These are phyloP conservation scores for Calocybe gambosa DNA, from an alignment of 1,284 basidiomycete species.

Conservation along the genomic window DNA sequence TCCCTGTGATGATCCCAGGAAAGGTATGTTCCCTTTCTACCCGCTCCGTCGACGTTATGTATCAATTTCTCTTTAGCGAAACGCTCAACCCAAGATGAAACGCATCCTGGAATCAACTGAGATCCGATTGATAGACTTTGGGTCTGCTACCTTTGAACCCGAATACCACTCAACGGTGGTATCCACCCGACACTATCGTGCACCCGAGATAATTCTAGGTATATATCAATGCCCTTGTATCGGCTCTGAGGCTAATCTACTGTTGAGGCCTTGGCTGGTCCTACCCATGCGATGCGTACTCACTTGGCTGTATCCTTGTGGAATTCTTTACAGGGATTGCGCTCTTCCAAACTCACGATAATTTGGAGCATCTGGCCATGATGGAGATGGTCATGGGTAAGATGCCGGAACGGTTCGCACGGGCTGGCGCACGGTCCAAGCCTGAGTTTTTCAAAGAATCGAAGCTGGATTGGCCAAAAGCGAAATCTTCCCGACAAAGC, in stretches of 20 bases:
- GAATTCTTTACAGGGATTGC: constrained; percentile 98
- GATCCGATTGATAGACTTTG: constrained; percentile 97
- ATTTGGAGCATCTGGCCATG: constrained; percentile 98
- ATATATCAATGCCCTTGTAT: neutral
- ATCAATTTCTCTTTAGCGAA: constrained; percentile 38
- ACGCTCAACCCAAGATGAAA: constrained; percentile 54
- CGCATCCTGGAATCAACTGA: constrained; percentile 83
- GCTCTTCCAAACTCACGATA: constrained; percentile 98
- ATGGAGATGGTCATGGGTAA: constrained; percentile 99
- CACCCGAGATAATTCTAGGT: constrained; percentile 98
- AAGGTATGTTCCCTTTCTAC: constrained; percentile 39
- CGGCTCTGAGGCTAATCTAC: constrained; percentile 1
- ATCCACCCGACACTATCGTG: constrained; percentile 96
- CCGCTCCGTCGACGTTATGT: no score
- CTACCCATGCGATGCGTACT: constrained; percentile 98
- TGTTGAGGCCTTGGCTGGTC: constrained; percentile 90
- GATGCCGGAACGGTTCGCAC: constrained; percentile 84
- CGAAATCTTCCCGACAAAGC: constrained; percentile 82
- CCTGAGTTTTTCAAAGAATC: constrained; percentile 90
- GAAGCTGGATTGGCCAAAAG: constrained; percentile 89
- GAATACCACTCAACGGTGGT: constrained; percentile 99
- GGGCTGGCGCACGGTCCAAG: constrained; percentile 66
- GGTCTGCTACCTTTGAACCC: constrained; percentile 95
- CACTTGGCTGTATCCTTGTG: constrained; percentile 96
- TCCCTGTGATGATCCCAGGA: constrained; percentile 49